These are phyloP conservation scores for Suhomyces faveliae DNA, from an alignment of 805 yeast genomes.

Conservation along the genomic window DNA sequence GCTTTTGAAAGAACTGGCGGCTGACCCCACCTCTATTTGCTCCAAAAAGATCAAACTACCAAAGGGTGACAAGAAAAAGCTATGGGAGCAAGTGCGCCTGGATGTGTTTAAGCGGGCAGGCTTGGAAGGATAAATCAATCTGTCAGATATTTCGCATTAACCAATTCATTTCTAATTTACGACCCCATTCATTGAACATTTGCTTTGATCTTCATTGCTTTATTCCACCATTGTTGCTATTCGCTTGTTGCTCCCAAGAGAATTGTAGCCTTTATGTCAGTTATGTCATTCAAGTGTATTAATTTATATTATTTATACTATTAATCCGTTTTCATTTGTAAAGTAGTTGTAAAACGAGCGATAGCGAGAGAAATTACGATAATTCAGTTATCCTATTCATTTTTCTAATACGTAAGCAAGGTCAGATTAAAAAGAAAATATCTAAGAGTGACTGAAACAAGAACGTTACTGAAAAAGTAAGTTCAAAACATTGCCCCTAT, in stretches of 20 bases:
- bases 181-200: background rate
- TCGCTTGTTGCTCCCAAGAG: background rate
- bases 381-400: no score
- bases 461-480: no score
- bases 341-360: no score
- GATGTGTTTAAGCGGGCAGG: conserved; percentile 51
- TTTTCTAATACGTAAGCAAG: no score
- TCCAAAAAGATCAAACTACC: conserved; percentile 27
- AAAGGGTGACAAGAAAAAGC: conserved; percentile 39
- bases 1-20: conserved; percentile 5
- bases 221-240: background rate
- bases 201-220: background rate
- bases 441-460: no score
- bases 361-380: no score
- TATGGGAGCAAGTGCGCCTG: conserved; percentile 52
- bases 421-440: no score
- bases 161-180: background rate
- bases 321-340: no score
- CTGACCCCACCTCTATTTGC: conserved; percentile 6
- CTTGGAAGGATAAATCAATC: conserved; percentile 24
- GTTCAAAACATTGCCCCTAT: no score
- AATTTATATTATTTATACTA: background rate
- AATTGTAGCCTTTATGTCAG: background rate
- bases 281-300: background rate
- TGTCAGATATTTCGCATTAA: background rate